Conservation (phyloP, 2,329 filamentous ascomycete genomes). For the Whalleya microplaca region DNA sequence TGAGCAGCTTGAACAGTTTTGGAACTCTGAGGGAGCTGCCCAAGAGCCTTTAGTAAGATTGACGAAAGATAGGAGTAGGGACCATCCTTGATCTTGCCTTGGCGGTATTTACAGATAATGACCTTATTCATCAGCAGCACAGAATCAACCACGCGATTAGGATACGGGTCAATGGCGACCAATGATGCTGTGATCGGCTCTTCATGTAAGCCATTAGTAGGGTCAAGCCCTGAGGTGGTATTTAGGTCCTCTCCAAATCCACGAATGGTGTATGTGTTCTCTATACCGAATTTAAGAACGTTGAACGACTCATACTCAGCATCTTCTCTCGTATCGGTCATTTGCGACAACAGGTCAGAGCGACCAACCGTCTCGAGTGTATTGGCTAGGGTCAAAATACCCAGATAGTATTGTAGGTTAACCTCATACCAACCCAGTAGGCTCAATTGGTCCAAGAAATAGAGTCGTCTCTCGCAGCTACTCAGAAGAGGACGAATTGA, state of each 20-base stretch:
- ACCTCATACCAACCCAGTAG: slow-evolving; percentile 11
- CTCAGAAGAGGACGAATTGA: slow-evolving; percentile 9
- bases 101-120: neutral
- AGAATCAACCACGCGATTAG: neutral
- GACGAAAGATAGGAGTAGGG: neutral
- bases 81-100: slow-evolving; percentile 3
- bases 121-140: neutral
- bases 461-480: slow-evolving; percentile 10
- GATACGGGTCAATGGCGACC: neutral
- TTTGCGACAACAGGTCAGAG: slow-evolving; percentile 1
- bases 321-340: slow-evolving; percentile 6
- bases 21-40: neutral
- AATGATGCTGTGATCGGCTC: neutral
- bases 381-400: slow-evolving; percentile 11
- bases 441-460: slow-evolving; percentile 8
- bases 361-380: slow-evolving; percentile 6
- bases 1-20: neutral
- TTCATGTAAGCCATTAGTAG: neutral
- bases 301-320: slow-evolving; percentile 17
- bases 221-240: neutral
- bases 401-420: slow-evolving; percentile 14
- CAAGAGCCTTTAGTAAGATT: neutral
- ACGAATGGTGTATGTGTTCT: slow-evolving; percentile 13
- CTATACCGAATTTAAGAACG: slow-evolving; percentile 14
- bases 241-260: neutral